Percentiles rank a stretch among this genome's conserved stretches.
Conservation (phyloP, 257 asterid species). For the Ligustrum vulgare region DNA sequence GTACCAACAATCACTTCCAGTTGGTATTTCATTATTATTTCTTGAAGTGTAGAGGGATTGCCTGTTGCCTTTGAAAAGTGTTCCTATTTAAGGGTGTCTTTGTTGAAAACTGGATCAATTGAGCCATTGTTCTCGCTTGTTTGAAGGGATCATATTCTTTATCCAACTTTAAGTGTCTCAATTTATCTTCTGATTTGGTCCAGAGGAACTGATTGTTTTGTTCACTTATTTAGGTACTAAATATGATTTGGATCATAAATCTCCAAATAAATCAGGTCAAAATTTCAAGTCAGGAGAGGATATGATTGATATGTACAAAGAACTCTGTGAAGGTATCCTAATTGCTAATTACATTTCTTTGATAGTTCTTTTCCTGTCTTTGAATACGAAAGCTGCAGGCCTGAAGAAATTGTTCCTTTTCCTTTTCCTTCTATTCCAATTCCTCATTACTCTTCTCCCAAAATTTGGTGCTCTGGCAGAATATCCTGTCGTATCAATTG, state of each 20-base stretch:
- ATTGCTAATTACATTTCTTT: constrained; percentile 15
- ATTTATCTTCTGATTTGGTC: constrained; percentile 25
- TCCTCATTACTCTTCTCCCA: constrained; percentile 11
- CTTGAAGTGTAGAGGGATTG: not conserved
- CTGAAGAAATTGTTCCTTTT: not conserved
- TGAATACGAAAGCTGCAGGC: not conserved
- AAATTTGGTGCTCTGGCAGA: constrained; percentile 43
- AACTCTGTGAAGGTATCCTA: constrained; percentile 74
- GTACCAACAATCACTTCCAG: not conserved
- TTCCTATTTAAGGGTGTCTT: constrained; percentile 7
- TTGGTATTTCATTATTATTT: constrained; percentile 1
- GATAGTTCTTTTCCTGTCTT: constrained; percentile 9
- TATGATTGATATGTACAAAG: constrained; percentile 84
- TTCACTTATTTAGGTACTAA: constrained; percentile 69
- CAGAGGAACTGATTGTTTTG: constrained; percentile 23
- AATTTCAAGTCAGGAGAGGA: constrained; percentile 93
- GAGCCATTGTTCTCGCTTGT: not conserved
- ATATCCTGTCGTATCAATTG: constrained; percentile 88
- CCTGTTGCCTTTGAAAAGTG: not conserved
- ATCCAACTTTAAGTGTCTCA: constrained; percentile 14
- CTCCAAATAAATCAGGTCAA: constrained; percentile 82
- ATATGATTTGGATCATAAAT: constrained; percentile 85
- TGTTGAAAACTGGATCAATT: constrained; percentile 5
- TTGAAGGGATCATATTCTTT: not conserved
- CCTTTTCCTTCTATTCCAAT: constrained; percentile 15